Conservation (phyloP, 352 stramenopile genomes). For the Pythium phragmitis region DNA sequence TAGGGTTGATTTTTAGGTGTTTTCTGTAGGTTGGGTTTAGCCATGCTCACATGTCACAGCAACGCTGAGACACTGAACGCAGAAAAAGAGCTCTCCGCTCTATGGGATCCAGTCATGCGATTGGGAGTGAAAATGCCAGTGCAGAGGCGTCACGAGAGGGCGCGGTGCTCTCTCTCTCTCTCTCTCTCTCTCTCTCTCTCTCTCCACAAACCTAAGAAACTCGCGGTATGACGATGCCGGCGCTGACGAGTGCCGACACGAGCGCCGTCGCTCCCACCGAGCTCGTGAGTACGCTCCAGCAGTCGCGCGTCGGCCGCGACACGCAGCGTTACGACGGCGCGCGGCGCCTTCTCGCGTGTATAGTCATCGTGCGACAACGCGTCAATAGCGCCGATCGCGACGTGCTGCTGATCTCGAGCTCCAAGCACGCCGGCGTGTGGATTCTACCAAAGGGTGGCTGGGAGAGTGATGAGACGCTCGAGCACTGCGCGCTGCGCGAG, state of each 20-base stretch:
- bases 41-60: too few species aligned
- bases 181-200: too few species aligned
- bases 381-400: slow-evolving; percentile 3
- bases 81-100: too few species aligned
- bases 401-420: slow-evolving; percentile 89
- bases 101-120: neutral
- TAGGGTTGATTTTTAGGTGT: too few species aligned
- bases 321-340: slow-evolving; percentile 69
- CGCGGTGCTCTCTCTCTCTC: too few species aligned
- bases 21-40: too few species aligned
- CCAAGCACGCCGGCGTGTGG: slow-evolving; percentile 88
- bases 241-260: neutral
- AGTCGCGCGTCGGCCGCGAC: slow-evolving; percentile 59
- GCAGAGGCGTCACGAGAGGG: neutral
- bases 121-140: neutral
- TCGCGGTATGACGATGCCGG: neutral
- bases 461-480: slow-evolving; percentile 92
- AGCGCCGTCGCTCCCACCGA: too few species aligned
- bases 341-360: slow-evolving; percentile 56
- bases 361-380: slow-evolving; percentile 34
- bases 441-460: slow-evolving; percentile 97
- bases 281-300: slow-evolving; percentile 27
- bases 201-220: too few species aligned
- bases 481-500: slow-evolving; percentile 91
- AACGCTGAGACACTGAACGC: too few species aligned